Evolutionary conservation across 352 stramenopile species (phyloP), one percentile per base, ranked within the genome.

Genomic region (Globisporangium recalcitrans): DNA sequence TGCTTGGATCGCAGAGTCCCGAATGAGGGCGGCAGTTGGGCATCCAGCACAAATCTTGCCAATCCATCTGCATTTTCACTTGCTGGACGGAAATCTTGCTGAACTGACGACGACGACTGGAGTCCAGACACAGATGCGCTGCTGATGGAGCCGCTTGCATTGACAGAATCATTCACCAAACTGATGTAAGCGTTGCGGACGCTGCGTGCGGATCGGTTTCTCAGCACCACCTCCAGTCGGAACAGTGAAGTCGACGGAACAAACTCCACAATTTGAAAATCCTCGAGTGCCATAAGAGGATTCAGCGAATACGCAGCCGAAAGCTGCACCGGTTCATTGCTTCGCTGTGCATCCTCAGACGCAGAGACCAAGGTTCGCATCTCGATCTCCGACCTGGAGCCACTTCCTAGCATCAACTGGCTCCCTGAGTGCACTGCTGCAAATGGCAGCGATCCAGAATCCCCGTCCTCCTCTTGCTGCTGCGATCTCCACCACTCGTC

Each of bases 251-350:
- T 59, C 11, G 69, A 72, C n/a, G 73, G 63, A n/a, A 71, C 47
- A 62, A 80, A 82, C 32, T 70, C 46, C 9, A 72, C 57, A n/a
- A 81, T 31, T 56, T 51, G 57, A 53, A 81, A 78, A n/a, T 64
- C 26, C 46, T 70, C 52, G 51, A 84, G 48, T 13, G 48, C 51
- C 14, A 79, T 61, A 62, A 73, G 63, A 6, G 60, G 3, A 36
- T 51, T 24, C 64, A 40, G 38, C 68, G 22, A 47, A 60, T 32
- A 56, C 21, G 38, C 2, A 9, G 48, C 2, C 29, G 34, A 34
- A 24, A 32, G 21, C 13, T 32, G 19, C 22, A 24, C 13, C 1
- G 8, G 1, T 8, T 63, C 47, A 3, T 19, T 22, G 8, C 22
- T 38, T n/a, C 16, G n/a, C 16, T 21, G 48, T 24, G 26, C 22